Evolutionary conservation across 225 moss, liverwort and hornwort genomes (phyloP).

Genomic region (Antitrichia curtipendula): DNA sequence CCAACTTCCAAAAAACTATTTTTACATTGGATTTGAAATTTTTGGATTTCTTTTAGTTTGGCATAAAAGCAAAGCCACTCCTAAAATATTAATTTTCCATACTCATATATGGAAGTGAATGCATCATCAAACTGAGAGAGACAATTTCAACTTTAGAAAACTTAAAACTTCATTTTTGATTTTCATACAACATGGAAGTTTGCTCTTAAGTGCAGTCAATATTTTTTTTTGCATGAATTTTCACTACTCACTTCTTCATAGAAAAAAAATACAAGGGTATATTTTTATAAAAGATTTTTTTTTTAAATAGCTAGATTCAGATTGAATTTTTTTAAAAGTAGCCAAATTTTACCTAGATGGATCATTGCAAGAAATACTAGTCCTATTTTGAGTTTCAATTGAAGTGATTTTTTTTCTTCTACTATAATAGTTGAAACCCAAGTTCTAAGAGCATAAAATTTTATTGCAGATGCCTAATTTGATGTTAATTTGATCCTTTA

Average conservation of each 20-base stretch:
- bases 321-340: background rate
- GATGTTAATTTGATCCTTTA: too few species aligned
- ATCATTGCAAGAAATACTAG: too few species aligned
- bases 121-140: background rate
- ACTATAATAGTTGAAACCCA: too few species aligned
- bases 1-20: background rate
- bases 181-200: background rate
- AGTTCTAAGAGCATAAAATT: too few species aligned
- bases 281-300: too few species aligned
- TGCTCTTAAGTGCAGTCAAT: background rate
- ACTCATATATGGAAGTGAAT: background rate
- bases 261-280: too few species aligned
- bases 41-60: background rate
- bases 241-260: background rate
- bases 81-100: background rate
- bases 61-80: background rate
- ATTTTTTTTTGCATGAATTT: background rate
- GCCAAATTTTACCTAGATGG: background rate
- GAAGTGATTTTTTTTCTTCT: too few species aligned
- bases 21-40: background rate
- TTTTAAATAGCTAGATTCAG: rapidly evolving
- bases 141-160: background rate
- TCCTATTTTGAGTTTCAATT: too few species aligned
- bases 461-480: too few species aligned
- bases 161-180: background rate